Evolutionary conservation across 1,139 yeast genomes (phyloP), one percentile per base, ranked within the genome.

Genomic region (Protomyces macrosporus): DNA sequence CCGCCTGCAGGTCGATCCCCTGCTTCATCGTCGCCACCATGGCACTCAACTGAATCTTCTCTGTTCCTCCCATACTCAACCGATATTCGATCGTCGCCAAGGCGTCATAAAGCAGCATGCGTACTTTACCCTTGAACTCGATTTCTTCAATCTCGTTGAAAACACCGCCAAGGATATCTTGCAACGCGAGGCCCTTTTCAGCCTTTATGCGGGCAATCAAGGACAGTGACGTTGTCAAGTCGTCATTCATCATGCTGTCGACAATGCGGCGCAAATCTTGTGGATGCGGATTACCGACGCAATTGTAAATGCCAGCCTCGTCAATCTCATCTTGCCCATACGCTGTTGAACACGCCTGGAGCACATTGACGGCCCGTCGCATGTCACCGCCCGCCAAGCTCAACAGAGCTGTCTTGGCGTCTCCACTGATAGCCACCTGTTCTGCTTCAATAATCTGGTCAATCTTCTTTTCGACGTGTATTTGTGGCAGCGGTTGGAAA

Each of bases 251-350:
- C 42, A 93, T 84, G 6, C 93, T 82, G 68, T 87, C 86, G 67
- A 93, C 77, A 9, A 90, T 85, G 0, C 84, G 78, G 70, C 87
- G 88, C 40, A 93, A 81, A 70, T 91, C 97, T 55, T 80, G 81
- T 0, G 98, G 98, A 69, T 87, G 88, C 1, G 98, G 98, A 0
- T 96, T 91, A 2, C 99, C 99, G 58, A 95, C 86, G 75, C 98
- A 91, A 70, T 91, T 96, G 74, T 89, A 95, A 45, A 95, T 85
- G 84, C 88, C 86, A 65, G 83, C 84, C 54, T 81, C 82, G 40
- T 86, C 82, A 48, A 91, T 86, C 39, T 36, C 56, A 33, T 66
- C 67, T 10, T 53, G 33, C 52, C 75, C 77, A 64, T 82, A 85
- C 0, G 95, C 88, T 0, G 97, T 90, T 68, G 88, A 83, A 74